These are phyloP conservation scores for Stenogyne calaminthoides DNA, from an alignment of 305 asterid species.

Conservation along the genomic window DNA sequence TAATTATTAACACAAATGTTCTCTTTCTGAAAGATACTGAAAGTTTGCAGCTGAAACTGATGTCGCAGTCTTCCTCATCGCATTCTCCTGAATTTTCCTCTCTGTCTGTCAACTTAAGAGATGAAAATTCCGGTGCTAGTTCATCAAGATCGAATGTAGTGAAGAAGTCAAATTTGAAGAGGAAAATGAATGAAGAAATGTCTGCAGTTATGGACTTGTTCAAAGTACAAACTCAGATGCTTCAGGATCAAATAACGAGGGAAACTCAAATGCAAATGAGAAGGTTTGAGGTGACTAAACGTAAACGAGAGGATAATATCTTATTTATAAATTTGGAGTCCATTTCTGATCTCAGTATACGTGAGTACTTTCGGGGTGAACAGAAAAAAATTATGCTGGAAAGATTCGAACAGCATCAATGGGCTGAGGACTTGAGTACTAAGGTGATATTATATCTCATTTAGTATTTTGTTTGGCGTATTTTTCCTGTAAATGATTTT, in stretches of 20 bases:
- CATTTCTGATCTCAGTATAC: background rate
- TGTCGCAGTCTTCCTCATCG: background rate
- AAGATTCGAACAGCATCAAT: background rate
- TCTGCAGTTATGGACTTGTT: background rate
- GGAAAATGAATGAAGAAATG: background rate
- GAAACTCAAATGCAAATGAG: background rate
- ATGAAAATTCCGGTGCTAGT: background rate
- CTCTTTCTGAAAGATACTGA: background rate
- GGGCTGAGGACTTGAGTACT: background rate
- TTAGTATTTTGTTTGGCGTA: background rate
- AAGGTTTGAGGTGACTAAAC: background rate
- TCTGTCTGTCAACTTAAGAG: background rate
- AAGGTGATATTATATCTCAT: slow-evolving; percentile 1
- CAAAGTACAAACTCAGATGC: background rate
- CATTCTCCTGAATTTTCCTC: background rate
- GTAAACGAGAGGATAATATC: background rate
- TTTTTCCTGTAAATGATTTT: background rate
- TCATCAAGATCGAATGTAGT: background rate
- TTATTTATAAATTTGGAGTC: background rate
- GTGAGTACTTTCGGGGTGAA: background rate
- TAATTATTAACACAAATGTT: background rate
- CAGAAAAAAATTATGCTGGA: background rate
- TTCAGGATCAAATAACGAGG: background rate
- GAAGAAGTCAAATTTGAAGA: background rate
- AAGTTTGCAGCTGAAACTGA: background rate